These are phyloP conservation scores for Ceratocystis papillata DNA, from an alignment of 2,329 filamentous ascomycete genomes.

Conservation along the genomic window DNA sequence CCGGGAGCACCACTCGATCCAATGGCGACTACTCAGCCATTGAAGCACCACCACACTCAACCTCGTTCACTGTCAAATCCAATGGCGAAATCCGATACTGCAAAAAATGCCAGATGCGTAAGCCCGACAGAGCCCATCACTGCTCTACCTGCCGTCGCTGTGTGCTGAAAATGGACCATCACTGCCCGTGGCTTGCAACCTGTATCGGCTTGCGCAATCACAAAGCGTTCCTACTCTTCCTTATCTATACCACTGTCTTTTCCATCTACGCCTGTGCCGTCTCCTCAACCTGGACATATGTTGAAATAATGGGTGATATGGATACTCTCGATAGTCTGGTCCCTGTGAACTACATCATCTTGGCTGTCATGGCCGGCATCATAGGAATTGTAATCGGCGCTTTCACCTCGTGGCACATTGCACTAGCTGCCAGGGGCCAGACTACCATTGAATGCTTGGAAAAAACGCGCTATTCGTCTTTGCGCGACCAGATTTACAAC, in stretches of 20 bases:
- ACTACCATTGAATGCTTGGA: conserved; percentile 96
- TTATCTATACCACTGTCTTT: conserved; percentile 80
- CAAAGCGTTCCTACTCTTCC: conserved; percentile 86
- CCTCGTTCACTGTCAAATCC: conserved; percentile 83
- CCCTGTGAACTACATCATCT: conserved; percentile 82
- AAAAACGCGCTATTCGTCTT: conserved; percentile 81
- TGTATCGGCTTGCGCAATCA: conserved; percentile 92
- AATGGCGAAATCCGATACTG: conserved; percentile 81
- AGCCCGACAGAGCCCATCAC: conserved; percentile 93
- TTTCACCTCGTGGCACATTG: conserved; percentile 87
- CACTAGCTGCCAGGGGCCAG: conserved; percentile 64
- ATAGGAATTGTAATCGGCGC: conserved; percentile 80
- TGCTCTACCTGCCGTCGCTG: conserved; percentile 91
- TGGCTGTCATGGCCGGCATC: conserved; percentile 78
- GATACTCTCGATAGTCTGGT: conserved; percentile 64
- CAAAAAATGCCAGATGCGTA: conserved; percentile 92
- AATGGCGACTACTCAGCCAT: conserved; percentile 54
- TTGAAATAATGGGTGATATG: conserved; percentile 61
- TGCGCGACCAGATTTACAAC: conserved; percentile 59
- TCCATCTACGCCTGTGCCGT: conserved; percentile 72
- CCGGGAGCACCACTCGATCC: conserved; percentile 58
- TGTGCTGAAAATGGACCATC: conserved; percentile 98
- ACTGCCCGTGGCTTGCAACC: conserved; percentile 95
- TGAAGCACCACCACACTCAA: conserved; percentile 47
- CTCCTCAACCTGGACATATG: conserved; percentile 71